Evolutionary conservation across 176 grass and related monocot genomes (phyloP).

Genomic region (Ensete glaucum): DNA sequence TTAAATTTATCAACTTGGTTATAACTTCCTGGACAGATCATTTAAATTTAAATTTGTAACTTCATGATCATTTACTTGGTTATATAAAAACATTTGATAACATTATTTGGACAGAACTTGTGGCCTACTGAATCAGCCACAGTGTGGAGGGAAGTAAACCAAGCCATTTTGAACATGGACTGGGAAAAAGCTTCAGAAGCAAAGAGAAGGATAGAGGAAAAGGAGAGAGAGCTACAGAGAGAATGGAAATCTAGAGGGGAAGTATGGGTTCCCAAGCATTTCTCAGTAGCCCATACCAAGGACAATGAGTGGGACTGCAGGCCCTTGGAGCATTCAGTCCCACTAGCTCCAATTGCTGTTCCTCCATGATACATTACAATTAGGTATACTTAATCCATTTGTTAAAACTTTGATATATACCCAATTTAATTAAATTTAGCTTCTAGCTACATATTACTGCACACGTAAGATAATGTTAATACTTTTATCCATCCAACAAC

Average conservation of each 20-base stretch:
- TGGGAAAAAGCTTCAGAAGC: conserved; percentile 62
- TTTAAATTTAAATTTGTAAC: no score
- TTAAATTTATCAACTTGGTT: no score
- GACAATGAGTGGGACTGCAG: conserved; percentile 68
- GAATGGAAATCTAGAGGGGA: conserved; percentile 54
- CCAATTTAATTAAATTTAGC: no score
- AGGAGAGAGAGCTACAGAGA: conserved; percentile 40
- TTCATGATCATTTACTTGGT: no score
- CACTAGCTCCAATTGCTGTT: conserved; percentile 44
- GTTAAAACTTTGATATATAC: no score
- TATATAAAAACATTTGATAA: no score
- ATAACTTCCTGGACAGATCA: no score
- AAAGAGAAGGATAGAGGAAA: conserved; percentile 64
- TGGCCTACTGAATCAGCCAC: conserved; percentile 37
- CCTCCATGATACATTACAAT: conserved; percentile 12
- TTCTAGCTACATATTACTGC: no score
- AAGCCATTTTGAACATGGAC: conserved; percentile 55
- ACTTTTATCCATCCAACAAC: no score
- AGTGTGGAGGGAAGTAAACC: conserved; percentile 66
- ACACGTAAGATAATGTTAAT: no score
- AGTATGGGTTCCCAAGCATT: conserved; percentile 78
- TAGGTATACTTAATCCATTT: no score
- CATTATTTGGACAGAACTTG: conserved; percentile 31
- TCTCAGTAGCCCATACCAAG: conserved; percentile 54
- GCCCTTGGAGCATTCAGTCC: conserved; percentile 40